These are phyloP conservation scores for Fistulifera pelliculosa DNA, from an alignment of 108 stramenopile species.

Conservation along the genomic window DNA sequence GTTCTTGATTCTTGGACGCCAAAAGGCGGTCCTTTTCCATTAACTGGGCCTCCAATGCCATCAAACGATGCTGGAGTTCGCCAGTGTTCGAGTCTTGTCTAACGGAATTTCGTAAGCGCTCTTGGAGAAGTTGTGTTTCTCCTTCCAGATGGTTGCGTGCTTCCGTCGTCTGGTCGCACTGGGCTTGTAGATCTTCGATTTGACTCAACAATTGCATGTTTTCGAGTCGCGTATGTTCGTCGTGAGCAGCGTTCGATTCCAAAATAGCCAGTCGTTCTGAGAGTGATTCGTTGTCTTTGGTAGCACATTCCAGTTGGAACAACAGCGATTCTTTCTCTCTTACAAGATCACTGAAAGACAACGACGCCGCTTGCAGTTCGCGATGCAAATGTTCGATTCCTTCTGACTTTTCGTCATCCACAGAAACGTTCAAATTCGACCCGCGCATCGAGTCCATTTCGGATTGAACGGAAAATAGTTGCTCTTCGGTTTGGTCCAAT, in stretches of 20 bases:
- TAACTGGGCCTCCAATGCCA: neutral
- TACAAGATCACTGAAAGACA: too few species aligned
- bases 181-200: neutral
- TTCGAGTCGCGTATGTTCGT: neutral
- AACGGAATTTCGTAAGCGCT: neutral
- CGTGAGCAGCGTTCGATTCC: neutral
- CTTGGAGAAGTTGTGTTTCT: neutral
- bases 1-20: constrained; percentile 2
- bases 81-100: too few species aligned
- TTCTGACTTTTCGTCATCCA: too few species aligned
- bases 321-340: neutral
- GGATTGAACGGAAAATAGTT: constrained; percentile 1
- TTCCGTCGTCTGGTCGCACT: too few species aligned
- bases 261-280: neutral
- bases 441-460: constrained; percentile 16
- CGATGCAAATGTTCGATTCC: too few species aligned
- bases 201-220: too few species aligned
- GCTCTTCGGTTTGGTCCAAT: constrained; percentile 35
- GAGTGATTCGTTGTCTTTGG: too few species aligned
- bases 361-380: too few species aligned
- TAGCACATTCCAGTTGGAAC: neutral
- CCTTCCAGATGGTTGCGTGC: neutral
- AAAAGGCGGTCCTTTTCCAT: constrained; percentile 2
- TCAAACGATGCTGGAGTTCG: too few species aligned
- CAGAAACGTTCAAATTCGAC: neutral